Base-by-base conservation (phyloP, 169 alveolate genomes). In the Plasmodium adleri region DNA sequence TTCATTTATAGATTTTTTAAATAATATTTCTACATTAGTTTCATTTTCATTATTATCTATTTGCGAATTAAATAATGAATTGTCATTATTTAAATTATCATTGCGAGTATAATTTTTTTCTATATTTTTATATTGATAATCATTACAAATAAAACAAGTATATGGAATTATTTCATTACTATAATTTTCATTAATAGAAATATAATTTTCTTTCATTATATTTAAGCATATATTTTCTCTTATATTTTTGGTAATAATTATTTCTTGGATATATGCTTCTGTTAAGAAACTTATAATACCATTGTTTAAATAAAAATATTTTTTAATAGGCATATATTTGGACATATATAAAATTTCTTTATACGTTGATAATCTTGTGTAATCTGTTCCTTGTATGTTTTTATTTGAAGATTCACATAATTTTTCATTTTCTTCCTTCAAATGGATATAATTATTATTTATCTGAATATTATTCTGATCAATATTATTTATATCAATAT, bases 261-360 rank as follows among this genome's bases (percentile, higher is more conserved):
- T 68, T 54, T 83, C 91, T 68, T 83, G 85, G 58, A 83, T 83
- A 47, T 83, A 83, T 10, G 85, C 83, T 32, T 83, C 74, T 5
- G 91, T 83, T 45, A 72, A 63, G 32, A 83, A 83, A 49, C 85
- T 54, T 52, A 83, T 58, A 7, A 67, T 43, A 3, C 83, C 73
- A 13, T 54, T 62, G 13, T 72, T 58, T 49, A 59, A 22, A 60
- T 68, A 83, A 72, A 83, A 83, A 24, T 83, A 54, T 59, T 83
- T 83, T 56, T 83, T 56, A 24, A 83, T 67, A 28, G 74, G 60
- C 59, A 12, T 24, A 26, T 6, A 3, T 2, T 12, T 15, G 17
- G 15, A 56, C 13, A 17, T 43, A 58, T 52, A 2, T 45, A 20
- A 39, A 56, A 8, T 28, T 47, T 4, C 62, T 47, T 50, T 49